These are phyloP conservation scores for Chrysoporthe puriensis DNA, from an alignment of 2,329 filamentous ascomycete species.

Conservation along the genomic window DNA sequence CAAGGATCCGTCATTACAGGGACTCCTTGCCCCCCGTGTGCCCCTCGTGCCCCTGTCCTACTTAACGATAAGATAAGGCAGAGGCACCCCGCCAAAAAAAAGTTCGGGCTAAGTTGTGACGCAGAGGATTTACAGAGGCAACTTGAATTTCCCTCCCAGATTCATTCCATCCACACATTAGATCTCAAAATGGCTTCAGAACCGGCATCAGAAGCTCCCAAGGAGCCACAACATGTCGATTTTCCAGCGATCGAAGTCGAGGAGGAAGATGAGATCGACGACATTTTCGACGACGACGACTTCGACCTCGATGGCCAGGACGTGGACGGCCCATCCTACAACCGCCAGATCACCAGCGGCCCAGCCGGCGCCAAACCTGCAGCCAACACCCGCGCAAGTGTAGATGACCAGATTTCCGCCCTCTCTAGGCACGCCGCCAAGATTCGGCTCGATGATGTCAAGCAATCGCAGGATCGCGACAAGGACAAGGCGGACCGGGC, in stretches of 20 bases:
- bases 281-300: conserved; percentile 62
- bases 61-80: conserved; percentile 7
- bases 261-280: conserved; percentile 48
- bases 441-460: conserved; percentile 74
- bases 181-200: conserved; percentile 14
- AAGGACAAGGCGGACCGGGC: conserved; percentile 93
- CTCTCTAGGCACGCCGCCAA: conserved; percentile 84
- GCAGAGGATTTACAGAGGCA: conserved; percentile 6
- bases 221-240: conserved; percentile 3
- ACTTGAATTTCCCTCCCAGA: neutral
- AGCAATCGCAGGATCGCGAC: conserved; percentile 57
- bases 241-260: conserved; percentile 35
- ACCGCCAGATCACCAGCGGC: conserved; percentile 64
- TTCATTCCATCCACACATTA: neutral
- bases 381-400: conserved; percentile 76
- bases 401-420: conserved; percentile 88
- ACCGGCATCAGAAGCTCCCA: conserved; percentile 13
- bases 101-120: conserved; percentile 2
- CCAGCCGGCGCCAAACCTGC: conserved; percentile 65
- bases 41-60: neutral
- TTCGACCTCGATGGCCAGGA: conserved; percentile 61
- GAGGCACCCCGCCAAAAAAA: conserved; percentile 12
- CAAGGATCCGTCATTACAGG: neutral
- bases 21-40: neutral
- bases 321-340: conserved; percentile 66